Evolutionary conservation across 768 basidiomycete genomes (phyloP).

Genomic region (Tephrocybe rancida): DNA sequence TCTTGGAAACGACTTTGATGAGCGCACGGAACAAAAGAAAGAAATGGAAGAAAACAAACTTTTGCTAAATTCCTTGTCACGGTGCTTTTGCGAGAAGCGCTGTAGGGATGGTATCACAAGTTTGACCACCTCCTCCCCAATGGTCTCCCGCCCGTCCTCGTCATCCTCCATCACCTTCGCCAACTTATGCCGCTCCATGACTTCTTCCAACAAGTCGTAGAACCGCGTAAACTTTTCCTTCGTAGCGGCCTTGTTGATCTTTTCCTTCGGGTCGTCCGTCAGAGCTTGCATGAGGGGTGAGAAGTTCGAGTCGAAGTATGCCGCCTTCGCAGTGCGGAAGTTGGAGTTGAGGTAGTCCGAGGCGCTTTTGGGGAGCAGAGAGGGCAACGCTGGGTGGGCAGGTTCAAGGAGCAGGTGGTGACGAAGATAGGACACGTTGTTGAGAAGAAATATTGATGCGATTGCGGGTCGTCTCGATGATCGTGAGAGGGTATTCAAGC

Average conservation of each 20-base stretch:
- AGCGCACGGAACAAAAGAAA: constrained; percentile 3
- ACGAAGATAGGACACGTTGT: constrained; percentile 76
- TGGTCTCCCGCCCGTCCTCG: constrained; percentile 51
- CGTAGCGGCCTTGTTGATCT: constrained; percentile 56
- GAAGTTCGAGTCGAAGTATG: constrained; percentile 84
- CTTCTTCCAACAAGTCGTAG: constrained; percentile 80
- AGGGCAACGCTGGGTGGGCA: constrained; percentile 42
- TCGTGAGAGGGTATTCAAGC: constrained; percentile 64
- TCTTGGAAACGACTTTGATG: constrained; percentile 38
- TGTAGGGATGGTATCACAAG: constrained; percentile 76
- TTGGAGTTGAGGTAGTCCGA: constrained; percentile 66
- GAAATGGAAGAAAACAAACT: constrained; percentile 45
- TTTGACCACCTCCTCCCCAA: constrained; percentile 76
- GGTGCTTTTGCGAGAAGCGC: constrained; percentile 73
- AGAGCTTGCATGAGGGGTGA: constrained; percentile 73
- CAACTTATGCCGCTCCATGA: constrained; percentile 72
- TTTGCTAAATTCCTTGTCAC: constrained; percentile 84
- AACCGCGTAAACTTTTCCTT: constrained; percentile 87
- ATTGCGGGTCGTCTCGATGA: constrained; percentile 63
- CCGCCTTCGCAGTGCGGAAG: constrained; percentile 81
- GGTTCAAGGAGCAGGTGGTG: constrained; percentile 59
- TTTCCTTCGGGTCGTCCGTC: constrained; percentile 65
- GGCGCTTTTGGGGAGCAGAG: constrained; percentile 62
- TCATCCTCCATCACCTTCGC: constrained; percentile 76
- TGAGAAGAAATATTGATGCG: constrained; percentile 76